Conservation (phyloP, 1,284 basidiomycete genomes). For the Cryptococcus jaspeensis region DNA sequence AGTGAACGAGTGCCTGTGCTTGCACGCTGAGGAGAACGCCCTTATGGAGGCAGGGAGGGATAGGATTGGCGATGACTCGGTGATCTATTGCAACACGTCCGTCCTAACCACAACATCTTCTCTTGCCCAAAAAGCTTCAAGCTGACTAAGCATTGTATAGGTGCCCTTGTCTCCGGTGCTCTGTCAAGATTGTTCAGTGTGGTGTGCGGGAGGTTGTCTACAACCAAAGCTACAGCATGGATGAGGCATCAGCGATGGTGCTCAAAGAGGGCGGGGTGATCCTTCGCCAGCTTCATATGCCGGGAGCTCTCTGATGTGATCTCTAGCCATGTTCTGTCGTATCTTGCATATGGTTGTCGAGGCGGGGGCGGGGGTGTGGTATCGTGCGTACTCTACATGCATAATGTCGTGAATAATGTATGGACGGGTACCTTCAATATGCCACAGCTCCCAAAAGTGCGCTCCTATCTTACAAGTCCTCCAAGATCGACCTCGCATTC, state of each 20-base stretch:
- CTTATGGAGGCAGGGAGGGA: constrained; percentile 88
- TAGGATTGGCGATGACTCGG: constrained; percentile 74
- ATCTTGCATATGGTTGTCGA: neutral
- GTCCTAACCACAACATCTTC: constrained; percentile 25
- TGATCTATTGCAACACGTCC: constrained; percentile 81
- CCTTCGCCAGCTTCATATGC: constrained; percentile 61
- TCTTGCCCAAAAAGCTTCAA: neutral
- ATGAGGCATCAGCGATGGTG: constrained; percentile 73
- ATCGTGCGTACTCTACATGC: too few species aligned
- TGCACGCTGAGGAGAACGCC: constrained; percentile 99
- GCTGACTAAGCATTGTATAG: constrained; percentile 59
- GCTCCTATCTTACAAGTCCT: neutral
- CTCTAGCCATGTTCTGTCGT: neutral
- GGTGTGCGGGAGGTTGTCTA: constrained; percentile 93
- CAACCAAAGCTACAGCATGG: constrained; percentile 94
- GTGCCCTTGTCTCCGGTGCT: constrained; percentile 95
- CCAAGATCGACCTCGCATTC: constrained; percentile 20
- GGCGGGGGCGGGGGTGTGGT: too few species aligned
- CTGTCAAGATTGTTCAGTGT: constrained; percentile 89
- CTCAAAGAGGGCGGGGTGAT: constrained; percentile 75
- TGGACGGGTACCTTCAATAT: too few species aligned
- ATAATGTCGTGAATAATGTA: too few species aligned
- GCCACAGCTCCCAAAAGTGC: too few species aligned
- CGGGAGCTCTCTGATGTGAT: constrained; percentile 6
- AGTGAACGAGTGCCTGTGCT: constrained; percentile 82